phyloP scores from a whole-genome alignment of 768 basidiomycete genomes.

The Xerocomellus intermedius region DNA sequence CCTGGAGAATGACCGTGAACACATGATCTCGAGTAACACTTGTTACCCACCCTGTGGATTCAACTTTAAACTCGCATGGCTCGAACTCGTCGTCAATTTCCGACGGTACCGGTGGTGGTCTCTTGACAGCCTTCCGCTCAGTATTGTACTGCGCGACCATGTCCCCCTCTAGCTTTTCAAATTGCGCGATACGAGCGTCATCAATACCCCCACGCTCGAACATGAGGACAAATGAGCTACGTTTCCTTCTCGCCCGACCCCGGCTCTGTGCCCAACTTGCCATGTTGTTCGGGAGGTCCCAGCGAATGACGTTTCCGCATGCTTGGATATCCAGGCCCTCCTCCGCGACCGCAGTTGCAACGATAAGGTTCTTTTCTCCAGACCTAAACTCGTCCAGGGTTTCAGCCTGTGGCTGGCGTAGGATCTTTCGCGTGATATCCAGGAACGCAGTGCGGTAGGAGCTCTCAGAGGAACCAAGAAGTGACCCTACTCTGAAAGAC shows the following conservation, averaged over 20 bases:
- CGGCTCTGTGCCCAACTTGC: conserved; percentile 83
- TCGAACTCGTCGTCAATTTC: conserved; percentile 29
- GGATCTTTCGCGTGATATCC: conserved; percentile 64
- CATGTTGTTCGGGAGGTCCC: conserved; percentile 74
- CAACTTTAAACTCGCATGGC: conserved; percentile 46
- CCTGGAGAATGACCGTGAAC: conserved; percentile 34
- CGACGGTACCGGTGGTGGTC: conserved; percentile 7
- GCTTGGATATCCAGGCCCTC: conserved; percentile 85
- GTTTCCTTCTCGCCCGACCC: conserved; percentile 67
- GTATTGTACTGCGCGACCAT: conserved; percentile 65
- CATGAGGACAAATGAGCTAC: conserved; percentile 75
- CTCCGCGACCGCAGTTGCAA: conserved; percentile 80
- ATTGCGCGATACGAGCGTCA: conserved; percentile 45
- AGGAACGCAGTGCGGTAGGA: conserved; percentile 57
- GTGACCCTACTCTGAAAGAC: conserved; percentile 53
- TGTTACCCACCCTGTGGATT: conserved; percentile 59
- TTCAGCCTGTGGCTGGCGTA: conserved; percentile 50
- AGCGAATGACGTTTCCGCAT: conserved; percentile 80
- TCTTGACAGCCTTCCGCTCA: conserved; percentile 17
- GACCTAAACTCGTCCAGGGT: conserved; percentile 62
- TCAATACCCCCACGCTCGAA: conserved; percentile 47
- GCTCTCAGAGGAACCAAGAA: conserved; percentile 65
- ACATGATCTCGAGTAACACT: neutral
- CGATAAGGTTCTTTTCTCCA: conserved; percentile 68
- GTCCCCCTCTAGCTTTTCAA: conserved; percentile 54